Evolutionary conservation across 1,284 basidiomycete species (phyloP), one percentile per base, ranked within the genome.

Genomic region (Moniliophthora roreri): DNA sequence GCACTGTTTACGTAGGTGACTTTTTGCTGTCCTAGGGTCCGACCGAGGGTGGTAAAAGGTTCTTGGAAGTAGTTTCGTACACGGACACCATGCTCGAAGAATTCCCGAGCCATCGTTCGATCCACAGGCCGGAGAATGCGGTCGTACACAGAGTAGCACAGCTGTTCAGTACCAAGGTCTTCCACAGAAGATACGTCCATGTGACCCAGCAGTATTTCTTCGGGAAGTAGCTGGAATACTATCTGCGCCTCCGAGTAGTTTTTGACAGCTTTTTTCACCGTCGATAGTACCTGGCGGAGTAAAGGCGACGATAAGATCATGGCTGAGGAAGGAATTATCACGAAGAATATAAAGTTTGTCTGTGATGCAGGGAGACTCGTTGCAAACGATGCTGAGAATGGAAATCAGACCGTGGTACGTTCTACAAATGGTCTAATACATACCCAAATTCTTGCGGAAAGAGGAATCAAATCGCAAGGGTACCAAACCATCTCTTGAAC

Each of bases 211-310:
- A 88, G 70, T 37, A 81, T 67, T 11, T 80, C 72, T 52, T 89
- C 82, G 1, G 91, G 86, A 37, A 93, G 70, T 51, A 91, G 80
- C 56, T 91, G 87, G 48, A 88, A 79, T 21, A 84, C 70, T 15
- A 80, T 68, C 51, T 78, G 75, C 10, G 69, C 60, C 45, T 76
- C 72, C 1, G 75, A 61, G 55, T 74, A 74, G 23, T 71, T 68
- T 63, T 79, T 78, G 51, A 76, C 65, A 5, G 80, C 68, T 53
- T 81, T 79, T 61, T 82, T 82, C 56, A 85, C 69, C 6, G 81
- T 75, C 6, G 78, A 80, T 50, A 85, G 77, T 38, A 87, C 72
- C 62, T 86, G 82, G n/a, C 87, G 82, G 15, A 89, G 76, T 23
- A 76, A 65, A 11, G 80, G 78, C 0, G 83, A 87, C 16, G 80